Conservation (phyloP, 768 basidiomycete genomes). For the Calocera viscosa region DNA sequence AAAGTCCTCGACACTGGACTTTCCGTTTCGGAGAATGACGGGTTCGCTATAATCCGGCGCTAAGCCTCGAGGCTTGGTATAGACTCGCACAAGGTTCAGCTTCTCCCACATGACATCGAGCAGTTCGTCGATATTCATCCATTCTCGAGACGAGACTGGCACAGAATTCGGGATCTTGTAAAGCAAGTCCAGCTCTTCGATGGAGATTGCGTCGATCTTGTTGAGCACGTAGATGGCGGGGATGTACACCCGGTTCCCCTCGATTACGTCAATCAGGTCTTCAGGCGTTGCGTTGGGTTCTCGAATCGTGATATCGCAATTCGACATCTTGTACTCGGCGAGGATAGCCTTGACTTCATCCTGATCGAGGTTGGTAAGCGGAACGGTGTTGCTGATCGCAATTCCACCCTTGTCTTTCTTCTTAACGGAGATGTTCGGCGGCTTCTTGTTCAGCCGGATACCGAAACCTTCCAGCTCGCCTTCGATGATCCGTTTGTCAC, state of each 20-base stretch:
- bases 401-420: slow-evolving; percentile 87
- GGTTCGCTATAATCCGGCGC: slow-evolving; percentile 83
- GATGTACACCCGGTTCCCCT: slow-evolving; percentile 92
- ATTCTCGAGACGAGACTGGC: slow-evolving; percentile 83
- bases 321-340: slow-evolving; percentile 79
- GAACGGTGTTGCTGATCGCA: slow-evolving; percentile 91
- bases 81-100: slow-evolving; percentile 84
- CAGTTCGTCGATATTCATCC: slow-evolving; percentile 95
- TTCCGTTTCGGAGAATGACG: slow-evolving; percentile 52
- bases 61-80: slow-evolving; percentile 82
- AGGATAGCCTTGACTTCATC: slow-evolving; percentile 93
- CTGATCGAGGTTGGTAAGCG: slow-evolving; percentile 86
- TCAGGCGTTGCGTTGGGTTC: slow-evolving; percentile 86
- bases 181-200: slow-evolving; percentile 91
- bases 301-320: slow-evolving; percentile 83
- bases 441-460: slow-evolving; percentile 88
- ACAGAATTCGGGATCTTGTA: slow-evolving; percentile 90
- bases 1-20: slow-evolving; percentile 66
- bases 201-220: slow-evolving; percentile 93
- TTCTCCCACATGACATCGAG: slow-evolving; percentile 87
- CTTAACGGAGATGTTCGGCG: slow-evolving; percentile 72
- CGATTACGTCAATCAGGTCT: slow-evolving; percentile 92
- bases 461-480: slow-evolving; percentile 95
- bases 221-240: slow-evolving; percentile 73
- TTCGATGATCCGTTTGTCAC: slow-evolving; percentile 86